Evolutionary conservation across 2,329 filamentous ascomycete genomes (phyloP).

Genomic region (Penicillium sp.): DNA sequence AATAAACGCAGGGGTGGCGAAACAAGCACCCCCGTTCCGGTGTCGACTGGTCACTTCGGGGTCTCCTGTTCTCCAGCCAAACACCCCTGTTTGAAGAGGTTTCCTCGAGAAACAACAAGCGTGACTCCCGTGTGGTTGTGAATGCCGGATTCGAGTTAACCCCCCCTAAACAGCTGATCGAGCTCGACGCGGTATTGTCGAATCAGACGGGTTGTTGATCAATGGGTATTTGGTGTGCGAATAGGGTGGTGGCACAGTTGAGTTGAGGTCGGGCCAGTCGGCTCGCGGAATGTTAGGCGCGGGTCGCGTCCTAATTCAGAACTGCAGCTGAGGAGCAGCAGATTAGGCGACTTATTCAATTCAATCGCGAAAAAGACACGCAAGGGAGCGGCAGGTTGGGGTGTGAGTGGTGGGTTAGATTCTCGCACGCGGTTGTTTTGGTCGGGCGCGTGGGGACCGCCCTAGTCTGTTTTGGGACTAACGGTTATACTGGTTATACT

Average conservation of each 20-base stretch:
- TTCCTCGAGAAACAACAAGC: conserved; percentile 1
- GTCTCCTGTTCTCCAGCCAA: background rate
- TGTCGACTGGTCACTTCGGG: background rate
- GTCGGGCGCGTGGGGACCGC: conserved; percentile 40
- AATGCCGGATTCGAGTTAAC: background rate
- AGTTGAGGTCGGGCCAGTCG: background rate
- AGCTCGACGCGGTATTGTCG: background rate
- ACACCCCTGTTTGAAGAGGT: conserved; percentile 2
- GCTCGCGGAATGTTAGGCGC: conserved; percentile 12
- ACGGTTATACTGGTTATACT: conserved; percentile 19
- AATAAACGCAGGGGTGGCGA: conserved; percentile 25
- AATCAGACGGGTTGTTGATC: background rate
- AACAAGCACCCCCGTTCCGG: conserved; percentile 3
- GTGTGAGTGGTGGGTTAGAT: conserved; percentile 24
- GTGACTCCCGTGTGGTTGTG: background rate
- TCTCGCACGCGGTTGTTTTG: conserved; percentile 43
- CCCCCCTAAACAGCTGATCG: background rate
- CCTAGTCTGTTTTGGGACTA: conserved; percentile 35
- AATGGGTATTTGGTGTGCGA: background rate
- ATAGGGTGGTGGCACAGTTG: conserved; percentile 5
- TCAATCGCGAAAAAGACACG: conserved; percentile 10
- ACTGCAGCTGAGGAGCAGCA: background rate
- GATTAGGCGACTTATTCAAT: conserved; percentile 3
- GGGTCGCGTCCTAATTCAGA: conserved; percentile 6
- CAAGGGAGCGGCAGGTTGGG: conserved; percentile 21